A percentile compares a stretch with the other conserved stretches of the same genome.
phyloP scores from a whole-genome alignment of 768 basidiomycete genomes.

The Termitomyces sp. region DNA sequence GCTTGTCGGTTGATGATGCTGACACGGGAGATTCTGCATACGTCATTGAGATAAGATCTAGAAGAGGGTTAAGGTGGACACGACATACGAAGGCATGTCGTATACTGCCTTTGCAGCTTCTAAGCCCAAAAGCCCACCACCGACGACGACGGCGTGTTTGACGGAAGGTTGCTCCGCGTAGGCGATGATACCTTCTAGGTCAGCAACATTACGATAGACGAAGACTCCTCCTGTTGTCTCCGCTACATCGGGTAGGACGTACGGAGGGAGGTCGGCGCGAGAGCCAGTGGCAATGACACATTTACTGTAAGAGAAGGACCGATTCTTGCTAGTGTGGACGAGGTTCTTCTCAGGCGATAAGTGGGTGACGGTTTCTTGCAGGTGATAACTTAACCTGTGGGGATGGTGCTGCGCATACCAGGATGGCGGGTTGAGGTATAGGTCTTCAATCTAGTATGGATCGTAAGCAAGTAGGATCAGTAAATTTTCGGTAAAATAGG shows the following conservation, averaged over 20 bases:
- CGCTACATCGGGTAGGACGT: slow-evolving; percentile 41
- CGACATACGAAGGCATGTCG: slow-evolving; percentile 14
- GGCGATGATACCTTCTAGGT: slow-evolving; percentile 61
- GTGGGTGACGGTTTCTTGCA: slow-evolving; percentile 44
- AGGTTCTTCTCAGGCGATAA: slow-evolving; percentile 37
- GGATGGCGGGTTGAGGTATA: slow-evolving; percentile 53
- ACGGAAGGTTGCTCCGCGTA: slow-evolving; percentile 50
- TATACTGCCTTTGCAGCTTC: slow-evolving; percentile 58
- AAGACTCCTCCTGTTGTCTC: slow-evolving; percentile 54
- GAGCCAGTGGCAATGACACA: slow-evolving; percentile 74
- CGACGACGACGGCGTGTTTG: slow-evolving; percentile 55
- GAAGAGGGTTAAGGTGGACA: neutral
- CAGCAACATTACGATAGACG: slow-evolving; percentile 71
- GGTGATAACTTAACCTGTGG: slow-evolving; percentile 51
- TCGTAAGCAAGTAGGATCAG: neutral
- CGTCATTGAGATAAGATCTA: neutral
- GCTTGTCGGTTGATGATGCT: slow-evolving; percentile 10
- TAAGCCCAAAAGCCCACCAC: slow-evolving; percentile 70
- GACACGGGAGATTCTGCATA: slow-evolving; percentile 7
- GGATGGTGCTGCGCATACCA: slow-evolving; percentile 65
- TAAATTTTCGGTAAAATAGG: neutral
- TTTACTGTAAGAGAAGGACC: slow-evolving; percentile 52
- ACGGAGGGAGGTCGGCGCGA: slow-evolving; percentile 58
- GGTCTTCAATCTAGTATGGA: slow-evolving; percentile 40
- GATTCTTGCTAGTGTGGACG: slow-evolving; percentile 46